These are phyloP conservation scores for Eucalyptus marginata DNA, from an alignment of 345 rosid species.

Conservation along the genomic window DNA sequence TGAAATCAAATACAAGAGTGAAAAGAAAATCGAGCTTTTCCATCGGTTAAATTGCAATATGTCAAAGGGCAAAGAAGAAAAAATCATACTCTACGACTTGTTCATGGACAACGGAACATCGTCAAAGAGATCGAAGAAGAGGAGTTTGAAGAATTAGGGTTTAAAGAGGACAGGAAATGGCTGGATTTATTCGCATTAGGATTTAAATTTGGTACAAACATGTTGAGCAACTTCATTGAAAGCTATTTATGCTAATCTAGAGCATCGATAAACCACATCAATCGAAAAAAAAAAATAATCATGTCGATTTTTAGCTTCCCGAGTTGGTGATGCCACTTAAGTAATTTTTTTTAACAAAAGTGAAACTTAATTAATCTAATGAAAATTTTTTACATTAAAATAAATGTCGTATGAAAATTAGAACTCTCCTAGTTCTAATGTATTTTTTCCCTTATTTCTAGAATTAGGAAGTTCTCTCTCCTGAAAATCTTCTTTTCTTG, in stretches of 20 bases:
- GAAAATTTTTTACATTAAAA: background rate
- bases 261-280: fast-evolving
- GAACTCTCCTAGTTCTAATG: background rate
- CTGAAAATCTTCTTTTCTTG: background rate
- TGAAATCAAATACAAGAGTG: too few species aligned
- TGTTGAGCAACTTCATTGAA: background rate
- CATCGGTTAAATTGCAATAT: too few species aligned
- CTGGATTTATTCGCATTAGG: background rate
- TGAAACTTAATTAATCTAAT: too few species aligned
- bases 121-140: background rate
- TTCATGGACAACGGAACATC: too few species aligned
- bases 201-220: too few species aligned
- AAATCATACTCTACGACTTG: too few species aligned
- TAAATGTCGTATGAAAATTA: too few species aligned
- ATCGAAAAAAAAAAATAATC: too few species aligned
- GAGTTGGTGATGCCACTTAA: background rate
- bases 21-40: too few species aligned
- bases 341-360: too few species aligned
- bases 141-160: background rate
- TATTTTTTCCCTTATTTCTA: background rate
- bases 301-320: too few species aligned
- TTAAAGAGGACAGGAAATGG: background rate
- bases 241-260: background rate
- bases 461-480: background rate
- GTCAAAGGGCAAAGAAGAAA: too few species aligned